phyloP scores from a whole-genome alignment of 768 basidiomycete species.

The Lentinula boryana region DNA sequence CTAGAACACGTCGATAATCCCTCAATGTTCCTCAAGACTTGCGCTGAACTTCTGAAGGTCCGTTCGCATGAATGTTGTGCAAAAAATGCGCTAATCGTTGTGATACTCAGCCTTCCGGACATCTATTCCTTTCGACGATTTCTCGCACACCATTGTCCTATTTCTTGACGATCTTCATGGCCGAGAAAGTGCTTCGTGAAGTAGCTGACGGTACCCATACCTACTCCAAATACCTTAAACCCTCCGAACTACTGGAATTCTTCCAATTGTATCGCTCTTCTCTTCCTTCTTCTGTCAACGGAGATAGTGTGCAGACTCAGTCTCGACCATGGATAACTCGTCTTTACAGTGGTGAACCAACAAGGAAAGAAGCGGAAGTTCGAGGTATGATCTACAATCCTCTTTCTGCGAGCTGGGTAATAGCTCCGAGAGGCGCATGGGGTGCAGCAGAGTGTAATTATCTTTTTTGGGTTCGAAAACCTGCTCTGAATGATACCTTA shows the following conservation, averaged over 20 bases:
- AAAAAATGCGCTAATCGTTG: background rate
- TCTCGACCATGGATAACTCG: constrained; percentile 55
- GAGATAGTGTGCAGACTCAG: background rate
- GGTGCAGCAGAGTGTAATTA: constrained; percentile 62
- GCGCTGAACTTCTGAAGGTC: constrained; percentile 86
- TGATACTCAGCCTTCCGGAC: constrained; percentile 79
- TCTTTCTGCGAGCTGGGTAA: constrained; percentile 58
- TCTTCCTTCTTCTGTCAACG: background rate
- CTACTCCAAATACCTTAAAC: constrained; percentile 84
- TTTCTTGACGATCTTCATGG: constrained; percentile 65
- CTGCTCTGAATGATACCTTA: constrained; percentile 18
- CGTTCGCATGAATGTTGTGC: constrained; percentile 12
- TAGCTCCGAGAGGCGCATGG: constrained; percentile 55
- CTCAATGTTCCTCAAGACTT: constrained; percentile 70
- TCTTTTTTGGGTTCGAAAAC: constrained; percentile 83
- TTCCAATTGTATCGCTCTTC: constrained; percentile 55
- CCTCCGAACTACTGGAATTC: constrained; percentile 78
- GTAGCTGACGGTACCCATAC: constrained; percentile 90
- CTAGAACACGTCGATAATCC: constrained; percentile 97
- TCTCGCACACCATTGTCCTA: constrained; percentile 78
- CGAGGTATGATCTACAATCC: constrained; percentile 76
- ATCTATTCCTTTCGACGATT: constrained; percentile 93
- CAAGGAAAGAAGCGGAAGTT: constrained; percentile 69
- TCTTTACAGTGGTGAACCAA: constrained; percentile 41
- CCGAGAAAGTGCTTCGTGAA: constrained; percentile 75